Evolutionary conservation across 1,139 yeast species (phyloP).

Genomic region (Scheffersomyces cryptocercus): DNA sequence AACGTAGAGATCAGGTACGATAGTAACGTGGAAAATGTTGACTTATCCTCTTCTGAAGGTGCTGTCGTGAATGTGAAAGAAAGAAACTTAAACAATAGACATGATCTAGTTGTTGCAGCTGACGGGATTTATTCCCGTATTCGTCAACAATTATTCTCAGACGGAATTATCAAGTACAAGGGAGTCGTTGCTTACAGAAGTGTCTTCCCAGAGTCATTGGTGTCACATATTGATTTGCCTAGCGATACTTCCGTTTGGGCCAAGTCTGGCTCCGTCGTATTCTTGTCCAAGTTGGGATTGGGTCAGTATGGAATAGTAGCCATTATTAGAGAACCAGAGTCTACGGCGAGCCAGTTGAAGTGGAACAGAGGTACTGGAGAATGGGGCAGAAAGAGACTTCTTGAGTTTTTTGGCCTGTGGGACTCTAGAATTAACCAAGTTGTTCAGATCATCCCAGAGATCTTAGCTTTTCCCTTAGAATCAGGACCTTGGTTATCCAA

Average conservation of each 20-base stretch:
- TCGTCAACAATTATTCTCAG: background rate
- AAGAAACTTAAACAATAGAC: background rate
- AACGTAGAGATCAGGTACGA: background rate
- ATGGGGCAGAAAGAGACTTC: constrained; percentile 10
- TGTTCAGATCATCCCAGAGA: constrained; percentile 10
- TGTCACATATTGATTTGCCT: constrained; percentile 7
- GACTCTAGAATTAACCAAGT: constrained; percentile 11
- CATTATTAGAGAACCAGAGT: constrained; percentile 8
- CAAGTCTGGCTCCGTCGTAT: constrained; percentile 8
- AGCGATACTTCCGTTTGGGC: constrained; percentile 11
- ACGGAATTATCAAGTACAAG: background rate
- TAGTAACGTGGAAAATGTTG: background rate
- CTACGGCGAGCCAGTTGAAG: constrained; percentile 5
- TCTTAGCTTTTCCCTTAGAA: constrained; percentile 13
- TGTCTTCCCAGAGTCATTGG: background rate
- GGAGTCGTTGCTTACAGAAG: background rate
- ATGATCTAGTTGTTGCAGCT: background rate
- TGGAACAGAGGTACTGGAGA: constrained; percentile 12
- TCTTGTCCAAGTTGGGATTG: constrained; percentile 11
- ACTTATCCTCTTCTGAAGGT: background rate
- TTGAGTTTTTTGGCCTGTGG: constrained; percentile 11
- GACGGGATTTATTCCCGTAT: background rate
- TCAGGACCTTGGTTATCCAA: constrained; percentile 12
- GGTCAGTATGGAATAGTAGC: constrained; percentile 14
- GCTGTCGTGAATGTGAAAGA: background rate